A percentile compares a stretch with the other conserved stretches of the same genome.
phyloP scores from a whole-genome alignment of 1,284 basidiomycete genomes.

The Ceratobasidium sp. region DNA sequence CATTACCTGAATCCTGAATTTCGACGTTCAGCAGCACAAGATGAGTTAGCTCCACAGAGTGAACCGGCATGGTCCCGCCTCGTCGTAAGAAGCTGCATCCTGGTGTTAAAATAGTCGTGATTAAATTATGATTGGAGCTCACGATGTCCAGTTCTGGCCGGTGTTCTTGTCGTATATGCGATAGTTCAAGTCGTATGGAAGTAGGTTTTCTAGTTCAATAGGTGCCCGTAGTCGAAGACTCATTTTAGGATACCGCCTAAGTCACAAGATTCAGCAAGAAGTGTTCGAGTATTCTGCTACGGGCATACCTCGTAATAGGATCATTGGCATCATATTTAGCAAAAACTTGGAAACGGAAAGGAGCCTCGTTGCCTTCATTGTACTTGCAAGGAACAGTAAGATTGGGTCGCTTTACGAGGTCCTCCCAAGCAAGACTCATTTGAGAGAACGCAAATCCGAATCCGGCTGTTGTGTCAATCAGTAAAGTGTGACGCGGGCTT shows the following conservation, averaged over 20 bases:
- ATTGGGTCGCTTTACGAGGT: constrained; percentile 78
- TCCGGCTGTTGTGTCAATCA: constrained; percentile 65
- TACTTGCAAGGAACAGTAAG: constrained; percentile 90
- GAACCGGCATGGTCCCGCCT: constrained; percentile 95
- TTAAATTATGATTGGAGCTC: not conserved
- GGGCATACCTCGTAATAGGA: constrained; percentile 61
- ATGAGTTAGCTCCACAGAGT: constrained; percentile 95
- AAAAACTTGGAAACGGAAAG: constrained; percentile 96
- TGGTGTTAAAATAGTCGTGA: constrained; percentile 50
- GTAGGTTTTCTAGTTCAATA: constrained; percentile 93
- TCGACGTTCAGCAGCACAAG: constrained; percentile 91
- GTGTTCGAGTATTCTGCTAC: not conserved
- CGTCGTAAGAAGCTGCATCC: constrained; percentile 86
- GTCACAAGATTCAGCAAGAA: constrained; percentile 33
- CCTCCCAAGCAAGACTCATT: constrained; percentile 87
- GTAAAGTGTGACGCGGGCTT: not conserved
- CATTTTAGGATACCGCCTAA: constrained; percentile 84
- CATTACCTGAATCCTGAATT: constrained; percentile 85
- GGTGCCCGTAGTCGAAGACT: constrained; percentile 91
- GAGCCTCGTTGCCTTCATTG: constrained; percentile 80
- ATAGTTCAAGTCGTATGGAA: constrained; percentile 96
- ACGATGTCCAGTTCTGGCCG: constrained; percentile 75
- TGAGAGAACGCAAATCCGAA: constrained; percentile 95
- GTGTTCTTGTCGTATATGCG: constrained; percentile 96
- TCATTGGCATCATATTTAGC: constrained; percentile 82